Percentiles rank a stretch among this genome's conserved stretches.
Evolutionary conservation across 2,329 filamentous ascomycete genomes (phyloP).

Genomic region (Aspergillus luchuensis): DNA sequence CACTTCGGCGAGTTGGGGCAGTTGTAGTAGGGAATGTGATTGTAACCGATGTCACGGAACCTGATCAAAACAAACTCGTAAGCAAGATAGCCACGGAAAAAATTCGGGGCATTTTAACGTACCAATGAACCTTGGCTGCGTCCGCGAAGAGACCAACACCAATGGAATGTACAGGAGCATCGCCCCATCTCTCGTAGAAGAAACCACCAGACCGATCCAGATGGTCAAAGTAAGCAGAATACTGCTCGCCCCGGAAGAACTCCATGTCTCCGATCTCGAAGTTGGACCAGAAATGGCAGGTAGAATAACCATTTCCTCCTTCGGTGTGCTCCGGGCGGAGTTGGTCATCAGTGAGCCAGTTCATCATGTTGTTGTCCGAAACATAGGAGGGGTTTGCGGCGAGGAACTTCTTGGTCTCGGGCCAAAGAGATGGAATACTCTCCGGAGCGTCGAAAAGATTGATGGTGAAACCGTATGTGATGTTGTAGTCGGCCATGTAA

Average conservation of each 20-base stretch:
- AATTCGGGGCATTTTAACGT: slow-evolving; percentile 36
- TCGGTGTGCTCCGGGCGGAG: slow-evolving; percentile 77
- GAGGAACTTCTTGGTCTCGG: slow-evolving; percentile 90
- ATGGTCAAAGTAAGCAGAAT: slow-evolving; percentile 95
- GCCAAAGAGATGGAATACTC: slow-evolving; percentile 87
- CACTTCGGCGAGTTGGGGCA: slow-evolving; percentile 97
- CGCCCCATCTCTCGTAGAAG: slow-evolving; percentile 98
- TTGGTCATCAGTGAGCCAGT: slow-evolving; percentile 79
- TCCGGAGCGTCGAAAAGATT: slow-evolving; percentile 91
- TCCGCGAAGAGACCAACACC: slow-evolving; percentile 92
- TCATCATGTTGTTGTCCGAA: slow-evolving; percentile 79
- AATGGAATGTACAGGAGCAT: slow-evolving; percentile 95
- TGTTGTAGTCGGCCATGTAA: slow-evolving; percentile 97
- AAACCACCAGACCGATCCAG: slow-evolving; percentile 92
- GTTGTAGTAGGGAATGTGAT: slow-evolving; percentile 98
- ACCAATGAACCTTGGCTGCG: slow-evolving; percentile 89
- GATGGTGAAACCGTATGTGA: slow-evolving; percentile 98
- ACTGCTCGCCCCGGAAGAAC: slow-evolving; percentile 87
- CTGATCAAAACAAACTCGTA: slow-evolving; percentile 49
- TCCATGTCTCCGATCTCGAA: slow-evolving; percentile 94
- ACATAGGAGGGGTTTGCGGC: slow-evolving; percentile 80
- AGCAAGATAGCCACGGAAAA: not conserved
- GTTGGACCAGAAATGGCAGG: slow-evolving; percentile 99
- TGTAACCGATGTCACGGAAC: slow-evolving; percentile 99
- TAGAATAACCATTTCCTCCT: slow-evolving; percentile 89